Evolutionary conservation across 208 protist species (phyloP), one percentile per base, ranked within the genome.

Genomic region (Crithidia sp.): DNA sequence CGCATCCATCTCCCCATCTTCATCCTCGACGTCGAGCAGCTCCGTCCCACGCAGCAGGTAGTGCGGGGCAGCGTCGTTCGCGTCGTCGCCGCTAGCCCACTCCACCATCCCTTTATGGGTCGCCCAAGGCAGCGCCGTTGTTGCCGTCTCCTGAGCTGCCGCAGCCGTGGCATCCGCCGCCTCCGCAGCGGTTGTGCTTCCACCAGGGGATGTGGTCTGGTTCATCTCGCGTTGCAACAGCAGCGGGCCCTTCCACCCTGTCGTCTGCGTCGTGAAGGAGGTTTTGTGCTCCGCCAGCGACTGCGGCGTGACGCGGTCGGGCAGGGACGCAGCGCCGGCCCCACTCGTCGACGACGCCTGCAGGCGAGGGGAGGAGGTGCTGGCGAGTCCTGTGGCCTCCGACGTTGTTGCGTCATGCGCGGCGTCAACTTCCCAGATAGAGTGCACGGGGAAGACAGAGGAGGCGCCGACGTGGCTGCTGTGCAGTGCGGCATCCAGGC

Each of bases 71-170:
- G 44, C 14, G n/a, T 47, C 60, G 4, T 44, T 47, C 16, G 5
- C 43, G 17, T 67, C 58, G 9, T 68, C 74, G 5, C 10, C 17
- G 56, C 66, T 63, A 14, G 5, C 37, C 65, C 64, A 71, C 4
- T 37, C 47, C 14, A 28, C 28, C 28, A 28, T 28, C 28, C 28
- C 19, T 7, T 16, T 12, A 28, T 77, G 64, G 17, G 66, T 57
- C 41, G 74, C 43, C 74, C 74, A 78, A 55, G 65, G 74, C 49
- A 78, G 63, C 64, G 49, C 14, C 17, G 64, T 50, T 40, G 59
- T 40, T 37, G 39, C 8, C 59, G 59, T 36, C 43, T 5, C 13
- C 40, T 44, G 39, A 10, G 43, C 5, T 64, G 28, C 12, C 47
- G 40, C 9, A 19, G 14, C 59, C 39, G 59, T 7, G 8, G 59